A percentile compares a stretch with the other conserved stretches of the same genome.
These are phyloP conservation scores for Scytalidium sp. DNA, from an alignment of 2,329 filamentous ascomycete genomes.

Conservation along the genomic window DNA sequence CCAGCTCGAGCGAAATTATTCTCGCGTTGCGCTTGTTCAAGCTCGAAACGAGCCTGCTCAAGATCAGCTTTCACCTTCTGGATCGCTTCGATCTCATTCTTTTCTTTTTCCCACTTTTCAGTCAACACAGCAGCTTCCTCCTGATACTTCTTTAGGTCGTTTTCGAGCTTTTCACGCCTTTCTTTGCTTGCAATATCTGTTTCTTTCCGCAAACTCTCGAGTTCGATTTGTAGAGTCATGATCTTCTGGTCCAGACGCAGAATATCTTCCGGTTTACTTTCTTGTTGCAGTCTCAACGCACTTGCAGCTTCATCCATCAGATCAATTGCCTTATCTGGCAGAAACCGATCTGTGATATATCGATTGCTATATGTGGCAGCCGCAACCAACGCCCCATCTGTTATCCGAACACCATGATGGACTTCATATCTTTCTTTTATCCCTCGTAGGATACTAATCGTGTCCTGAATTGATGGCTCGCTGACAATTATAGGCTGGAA, in stretches of 20 bases:
- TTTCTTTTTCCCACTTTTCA: constrained; percentile 87
- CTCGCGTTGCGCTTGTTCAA: constrained; percentile 82
- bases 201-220: constrained; percentile 92
- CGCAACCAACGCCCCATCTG: constrained; percentile 85
- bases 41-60: constrained; percentile 78
- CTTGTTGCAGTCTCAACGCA: constrained; percentile 85
- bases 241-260: constrained; percentile 90
- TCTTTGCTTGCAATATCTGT: constrained; percentile 87
- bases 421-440: constrained; percentile 99
- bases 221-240: constrained; percentile 95
- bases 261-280: constrained; percentile 94
- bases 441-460: constrained; percentile 89
- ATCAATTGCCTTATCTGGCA: constrained; percentile 97
- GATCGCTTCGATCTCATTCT: constrained; percentile 78
- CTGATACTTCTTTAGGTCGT: constrained; percentile 71
- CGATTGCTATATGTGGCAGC: constrained; percentile 91
- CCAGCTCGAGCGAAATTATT: constrained; percentile 90
- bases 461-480: constrained; percentile 87
- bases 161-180: constrained; percentile 80
- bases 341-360: constrained; percentile 93
- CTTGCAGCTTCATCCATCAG: constrained; percentile 94
- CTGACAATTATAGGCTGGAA: constrained; percentile 95
- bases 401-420: constrained; percentile 93
- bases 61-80: constrained; percentile 88
- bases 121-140: constrained; percentile 73